Conservation (phyloP, 2,329 filamentous ascomycete genomes). For the Xylaria sp. region DNA sequence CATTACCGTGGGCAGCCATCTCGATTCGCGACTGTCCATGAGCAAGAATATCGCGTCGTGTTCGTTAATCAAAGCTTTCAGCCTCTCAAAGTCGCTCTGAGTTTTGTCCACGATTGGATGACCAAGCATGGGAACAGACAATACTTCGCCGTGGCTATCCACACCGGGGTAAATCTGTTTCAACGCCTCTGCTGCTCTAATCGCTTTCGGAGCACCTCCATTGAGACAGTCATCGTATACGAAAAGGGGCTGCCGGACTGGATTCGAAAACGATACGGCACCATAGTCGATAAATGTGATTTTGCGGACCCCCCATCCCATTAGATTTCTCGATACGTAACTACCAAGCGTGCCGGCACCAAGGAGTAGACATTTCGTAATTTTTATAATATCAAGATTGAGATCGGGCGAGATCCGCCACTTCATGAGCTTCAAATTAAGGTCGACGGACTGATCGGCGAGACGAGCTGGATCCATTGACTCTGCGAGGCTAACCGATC, state of each 20-base stretch:
- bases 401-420: constrained; percentile 94
- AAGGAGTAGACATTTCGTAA: constrained; percentile 87
- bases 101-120: constrained; percentile 85
- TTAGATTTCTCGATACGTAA: constrained; percentile 89
- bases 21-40: constrained; percentile 94
- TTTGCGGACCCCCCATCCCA: constrained; percentile 95
- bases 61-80: constrained; percentile 79
- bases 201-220: constrained; percentile 86
- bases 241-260: constrained; percentile 93
- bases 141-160: constrained; percentile 79
- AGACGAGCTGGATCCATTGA: constrained; percentile 92
- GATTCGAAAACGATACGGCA: constrained; percentile 93
- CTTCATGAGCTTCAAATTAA: constrained; percentile 98
- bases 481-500: constrained; percentile 84
- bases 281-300: constrained; percentile 97
- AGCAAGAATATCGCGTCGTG: constrained; percentile 96
- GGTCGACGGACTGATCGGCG: constrained; percentile 92
- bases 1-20: constrained; percentile 97
- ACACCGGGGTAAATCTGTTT: constrained; percentile 91
- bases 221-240: constrained; percentile 87
- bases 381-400: constrained; percentile 87
- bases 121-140: constrained; percentile 95
- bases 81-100: constrained; percentile 77
- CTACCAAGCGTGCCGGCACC: constrained; percentile 93
- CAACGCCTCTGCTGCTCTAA: constrained; percentile 81